Percentiles rank a stretch among this genome's conserved stretches.
Conservation (phyloP, 2,329 filamentous ascomycete species). For the Cadophora sp. region DNA sequence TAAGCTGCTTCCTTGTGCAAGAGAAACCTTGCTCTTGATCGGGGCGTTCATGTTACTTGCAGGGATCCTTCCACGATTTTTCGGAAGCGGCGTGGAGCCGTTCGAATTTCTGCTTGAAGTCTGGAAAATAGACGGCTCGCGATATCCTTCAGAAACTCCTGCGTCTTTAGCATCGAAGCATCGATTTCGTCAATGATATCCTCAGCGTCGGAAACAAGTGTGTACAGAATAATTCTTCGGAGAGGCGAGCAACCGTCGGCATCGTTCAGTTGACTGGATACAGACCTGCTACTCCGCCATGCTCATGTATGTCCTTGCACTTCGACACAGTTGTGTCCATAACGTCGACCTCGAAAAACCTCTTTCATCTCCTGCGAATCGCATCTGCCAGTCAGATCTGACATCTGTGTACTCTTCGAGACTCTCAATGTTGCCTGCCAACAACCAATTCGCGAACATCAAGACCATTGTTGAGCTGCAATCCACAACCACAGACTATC, state of each 20-base stretch:
- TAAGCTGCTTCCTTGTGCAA: not conserved
- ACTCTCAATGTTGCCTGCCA: not conserved
- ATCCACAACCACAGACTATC: not conserved
- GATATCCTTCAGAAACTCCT: not conserved
- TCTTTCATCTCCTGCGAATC: too few relatives aligned
- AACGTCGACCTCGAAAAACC: not conserved
- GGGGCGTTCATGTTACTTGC: not conserved
- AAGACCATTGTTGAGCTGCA: not conserved
- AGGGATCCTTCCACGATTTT: not conserved
- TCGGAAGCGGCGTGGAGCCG: not conserved
- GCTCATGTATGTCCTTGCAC: not conserved
- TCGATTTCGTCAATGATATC: not conserved
- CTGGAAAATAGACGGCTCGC: not conserved
- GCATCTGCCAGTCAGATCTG: not conserved
- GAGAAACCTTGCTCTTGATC: not conserved
- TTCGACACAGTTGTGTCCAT: not conserved
- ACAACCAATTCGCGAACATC: not conserved
- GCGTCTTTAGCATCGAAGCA: not conserved
- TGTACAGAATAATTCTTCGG: not conserved
- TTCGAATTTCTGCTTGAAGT: not conserved
- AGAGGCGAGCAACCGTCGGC: not conserved
- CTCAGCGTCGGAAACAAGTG: not conserved
- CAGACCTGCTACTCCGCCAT: not conserved
- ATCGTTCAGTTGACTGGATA: not conserved
- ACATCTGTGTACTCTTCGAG: too few relatives aligned